Evolutionary conservation across 2,329 filamentous ascomycete species (phyloP).

Genomic region (Fusarium lyarnte): DNA sequence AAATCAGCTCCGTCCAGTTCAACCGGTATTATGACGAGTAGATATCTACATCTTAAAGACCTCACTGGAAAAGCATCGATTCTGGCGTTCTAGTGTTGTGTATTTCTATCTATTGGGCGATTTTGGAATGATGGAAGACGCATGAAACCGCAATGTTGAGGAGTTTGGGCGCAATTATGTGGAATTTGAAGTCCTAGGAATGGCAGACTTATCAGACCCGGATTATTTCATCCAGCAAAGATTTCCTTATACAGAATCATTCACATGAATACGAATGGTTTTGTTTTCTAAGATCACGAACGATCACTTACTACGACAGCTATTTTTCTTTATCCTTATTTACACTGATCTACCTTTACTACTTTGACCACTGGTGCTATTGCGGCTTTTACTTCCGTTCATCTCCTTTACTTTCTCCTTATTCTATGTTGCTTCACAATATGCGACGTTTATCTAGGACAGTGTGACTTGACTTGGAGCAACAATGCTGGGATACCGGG

Average conservation of each 20-base stretch:
- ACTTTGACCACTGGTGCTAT: conserved; percentile 1
- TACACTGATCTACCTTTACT: conserved; percentile 13
- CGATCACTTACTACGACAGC: conserved; percentile 20
- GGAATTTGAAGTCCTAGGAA: conserved; percentile 5
- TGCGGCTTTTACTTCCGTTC: neutral
- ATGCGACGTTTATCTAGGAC: neutral
- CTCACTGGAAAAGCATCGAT: conserved; percentile 16
- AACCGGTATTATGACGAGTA: conserved; percentile 43
- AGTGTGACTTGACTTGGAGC: neutral
- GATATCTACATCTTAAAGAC: conserved; percentile 9
- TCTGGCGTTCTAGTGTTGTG: conserved; percentile 38
- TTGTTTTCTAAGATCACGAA: conserved; percentile 21
- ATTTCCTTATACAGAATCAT: conserved; percentile 7
- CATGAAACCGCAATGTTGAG: conserved; percentile 37
- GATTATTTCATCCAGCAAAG: conserved; percentile 20
- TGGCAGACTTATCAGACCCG: conserved; percentile 2
- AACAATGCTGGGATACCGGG: neutral
- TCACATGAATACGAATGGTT: conserved; percentile 9
- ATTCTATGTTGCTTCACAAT: neutral
- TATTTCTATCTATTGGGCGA: conserved; percentile 38
- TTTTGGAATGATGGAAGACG: conserved; percentile 21
- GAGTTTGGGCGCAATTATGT: conserved; percentile 41
- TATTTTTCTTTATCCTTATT: conserved; percentile 11
- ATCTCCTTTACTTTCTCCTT: neutral
- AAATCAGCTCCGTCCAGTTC: conserved; percentile 45